Base-by-base conservation (phyloP, 257 asterid species). In the Prunella vulgaris region DNA sequence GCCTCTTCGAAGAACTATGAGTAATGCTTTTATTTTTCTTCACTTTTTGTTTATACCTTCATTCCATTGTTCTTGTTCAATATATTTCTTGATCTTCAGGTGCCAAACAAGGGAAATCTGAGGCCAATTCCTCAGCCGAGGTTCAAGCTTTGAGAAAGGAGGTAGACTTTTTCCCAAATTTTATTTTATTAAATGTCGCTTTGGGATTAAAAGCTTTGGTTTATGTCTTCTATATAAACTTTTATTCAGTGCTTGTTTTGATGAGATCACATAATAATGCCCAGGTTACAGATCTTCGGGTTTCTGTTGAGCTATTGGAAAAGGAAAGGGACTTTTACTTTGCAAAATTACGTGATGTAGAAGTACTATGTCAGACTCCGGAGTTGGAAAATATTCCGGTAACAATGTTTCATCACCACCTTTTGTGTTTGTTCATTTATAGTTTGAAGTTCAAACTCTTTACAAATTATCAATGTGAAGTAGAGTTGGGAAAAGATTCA, bases 291-390 rank as follows among this genome's bases (percentile, higher is more conserved):
- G 96, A 93, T 40, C 90, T 93, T 74, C 87, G 84, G 85, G 78
- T 85, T 33, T 88, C 96, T 5, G 88, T 85, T 25, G 97, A 93
- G 62, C 70, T 72, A 35, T 66, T 93, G 85, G 98, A 93, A 76
- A 93, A 90, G 79, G 98, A 90, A 77, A 81, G 98, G 64, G 97
- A 93, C 86, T 90, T 93, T 68, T 93, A 93, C 84, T 93, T 90
- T 67, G 88, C 85, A 18, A 93, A 88, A 76, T 66, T 93, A 62
- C 83, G 96, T 6, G 96, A 93, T 70, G 78, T 93, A 21, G 98
- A 93, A 80, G 82, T 93, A 37, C 90, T 93, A 53, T 93, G 97
- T 68, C 96, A 88, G 82, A 53, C 80, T 13, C 87, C 96, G 2
- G 84, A 84, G 63, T 21, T 87, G 58, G 94, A 88, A 74, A 69